These are phyloP conservation scores for Aureobasidium sp. DNA, from an alignment of 2,329 filamentous ascomycete genomes.

Conservation along the genomic window DNA sequence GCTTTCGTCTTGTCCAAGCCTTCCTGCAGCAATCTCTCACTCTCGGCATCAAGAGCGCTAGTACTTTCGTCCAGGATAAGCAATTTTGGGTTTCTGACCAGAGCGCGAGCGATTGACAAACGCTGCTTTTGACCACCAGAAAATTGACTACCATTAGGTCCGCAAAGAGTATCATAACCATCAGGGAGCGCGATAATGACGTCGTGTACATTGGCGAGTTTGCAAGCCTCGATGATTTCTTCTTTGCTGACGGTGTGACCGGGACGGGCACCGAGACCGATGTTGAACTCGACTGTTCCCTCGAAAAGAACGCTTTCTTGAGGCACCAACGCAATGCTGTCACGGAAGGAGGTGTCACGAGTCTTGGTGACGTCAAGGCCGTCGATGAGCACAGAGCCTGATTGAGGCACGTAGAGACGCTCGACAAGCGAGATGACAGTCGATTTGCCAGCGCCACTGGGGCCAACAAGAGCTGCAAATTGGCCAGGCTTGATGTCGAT, in stretches of 20 bases:
- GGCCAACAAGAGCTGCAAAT: slow-evolving; percentile 37
- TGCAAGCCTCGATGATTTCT: slow-evolving; percentile 61
- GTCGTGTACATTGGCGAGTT: slow-evolving; percentile 63
- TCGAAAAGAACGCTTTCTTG: slow-evolving; percentile 45
- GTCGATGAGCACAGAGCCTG: slow-evolving; percentile 56
- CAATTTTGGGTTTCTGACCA: slow-evolving; percentile 37
- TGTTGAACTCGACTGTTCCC: slow-evolving; percentile 37
- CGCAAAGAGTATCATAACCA: slow-evolving; percentile 55
- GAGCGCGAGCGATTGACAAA: slow-evolving; percentile 37
- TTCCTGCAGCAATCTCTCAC: slow-evolving; percentile 34
- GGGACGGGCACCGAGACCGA: slow-evolving; percentile 41
- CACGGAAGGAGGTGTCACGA: slow-evolving; percentile 35
- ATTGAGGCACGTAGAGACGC: slow-evolving; percentile 53
- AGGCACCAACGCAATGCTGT: slow-evolving; percentile 38
- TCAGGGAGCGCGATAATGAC: slow-evolving; percentile 56
- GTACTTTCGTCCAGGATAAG: slow-evolving; percentile 39
- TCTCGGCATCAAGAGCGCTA: slow-evolving; percentile 38
- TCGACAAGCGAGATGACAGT: slow-evolving; percentile 36
- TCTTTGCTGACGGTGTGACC: slow-evolving; percentile 48
- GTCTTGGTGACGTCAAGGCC: slow-evolving; percentile 32
- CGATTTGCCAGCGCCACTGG: slow-evolving; percentile 35
- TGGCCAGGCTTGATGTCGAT: slow-evolving; percentile 31
- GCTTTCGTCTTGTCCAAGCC: slow-evolving; percentile 32
- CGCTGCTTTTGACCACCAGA: slow-evolving; percentile 40
- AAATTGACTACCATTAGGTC: slow-evolving; percentile 35